Evolutionary conservation across 2,329 filamentous ascomycete genomes (phyloP), one percentile per base, ranked within the genome.

Genomic region (Camptophora hylomeconis): DNA sequence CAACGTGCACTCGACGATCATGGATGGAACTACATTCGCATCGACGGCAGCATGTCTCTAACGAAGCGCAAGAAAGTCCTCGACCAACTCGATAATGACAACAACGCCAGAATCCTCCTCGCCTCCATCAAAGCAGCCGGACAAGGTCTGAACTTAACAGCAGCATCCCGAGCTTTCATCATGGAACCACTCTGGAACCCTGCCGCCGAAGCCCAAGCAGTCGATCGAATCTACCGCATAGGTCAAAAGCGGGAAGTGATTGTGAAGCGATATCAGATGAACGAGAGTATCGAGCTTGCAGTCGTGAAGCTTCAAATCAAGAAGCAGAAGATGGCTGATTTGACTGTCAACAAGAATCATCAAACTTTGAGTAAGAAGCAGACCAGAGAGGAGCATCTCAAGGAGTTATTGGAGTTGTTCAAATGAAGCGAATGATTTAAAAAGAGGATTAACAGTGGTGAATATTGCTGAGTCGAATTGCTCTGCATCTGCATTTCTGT

Each of bases 181-280:
- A 95, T 98, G 87, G 89, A 98, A 52, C 89, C 89, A 4, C 86
- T 94, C 49, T 98, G 87, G 60, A 98, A 98, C 47, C 89, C 89
- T 0, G 86, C 84, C 0, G 83, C 86, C 0, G 87, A 98, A 53
- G 81, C 84, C 4, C 89, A 98, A 56, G 89, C 89, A 2, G 69
- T 95, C 5, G 89, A 95, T 51, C 81, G 89, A 17, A 82, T 98
- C 5, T 86, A 93, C 52, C 75, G 86, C 11, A 63, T 94, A 2
- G 86, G 89, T 1, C 89, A 98, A 60, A 89, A 72, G 45, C 68
- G 89, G n/a, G 71, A 76, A 8, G 89, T 98, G 1, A 69, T 70
- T n/a, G 92, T 84, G 2, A 75, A 81, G 20, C 73, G 86, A 20
- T 95, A 82, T 52, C 78, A 95, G 45, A 95, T 95, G 83, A 65